A percentile compares a stretch with the other conserved stretches of the same genome.
Conservation (phyloP, 2,329 filamentous ascomycete genomes). For the Onygenales sp. region DNA sequence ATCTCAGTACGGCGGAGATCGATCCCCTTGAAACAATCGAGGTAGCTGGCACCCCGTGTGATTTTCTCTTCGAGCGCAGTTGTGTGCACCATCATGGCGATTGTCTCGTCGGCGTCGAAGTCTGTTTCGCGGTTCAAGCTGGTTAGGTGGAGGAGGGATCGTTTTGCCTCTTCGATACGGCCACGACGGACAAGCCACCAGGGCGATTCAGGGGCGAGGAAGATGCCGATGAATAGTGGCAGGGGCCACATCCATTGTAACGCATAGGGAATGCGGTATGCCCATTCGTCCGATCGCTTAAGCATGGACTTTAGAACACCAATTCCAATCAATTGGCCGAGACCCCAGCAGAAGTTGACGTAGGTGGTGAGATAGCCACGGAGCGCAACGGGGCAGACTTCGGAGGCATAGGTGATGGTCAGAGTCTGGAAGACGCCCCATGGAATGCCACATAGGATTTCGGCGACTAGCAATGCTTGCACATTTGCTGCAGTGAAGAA, state of each 20-base stretch:
- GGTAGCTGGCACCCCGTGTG: conserved; percentile 62
- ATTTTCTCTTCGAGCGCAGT: conserved; percentile 70
- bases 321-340: conserved; percentile 43
- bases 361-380: conserved; percentile 38
- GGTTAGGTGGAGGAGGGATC: conserved; percentile 35
- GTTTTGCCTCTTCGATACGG: conserved; percentile 38
- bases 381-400: conserved; percentile 38
- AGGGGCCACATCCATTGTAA: conserved; percentile 47
- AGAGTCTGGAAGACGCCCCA: conserved; percentile 45
- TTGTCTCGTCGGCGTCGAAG: conserved; percentile 73
- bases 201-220: conserved; percentile 42
- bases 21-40: conserved; percentile 74
- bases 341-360: conserved; percentile 38
- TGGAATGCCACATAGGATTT: conserved; percentile 42
- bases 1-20: conserved; percentile 72
- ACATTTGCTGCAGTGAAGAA: conserved; percentile 44
- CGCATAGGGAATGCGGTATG: conserved; percentile 43
- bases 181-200: conserved; percentile 43
- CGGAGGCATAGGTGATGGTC: conserved; percentile 38
- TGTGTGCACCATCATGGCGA: conserved; percentile 89
- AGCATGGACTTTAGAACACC: conserved; percentile 43
- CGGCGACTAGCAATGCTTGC: conserved; percentile 38
- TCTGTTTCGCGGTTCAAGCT: conserved; percentile 46
- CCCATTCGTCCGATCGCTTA: conserved; percentile 38
- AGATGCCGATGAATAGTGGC: conserved; percentile 38